Evolutionary conservation across 148 eudicot species (phyloP), one percentile per base, ranked within the genome.

Genomic region (Suaeda aralocaspica): DNA sequence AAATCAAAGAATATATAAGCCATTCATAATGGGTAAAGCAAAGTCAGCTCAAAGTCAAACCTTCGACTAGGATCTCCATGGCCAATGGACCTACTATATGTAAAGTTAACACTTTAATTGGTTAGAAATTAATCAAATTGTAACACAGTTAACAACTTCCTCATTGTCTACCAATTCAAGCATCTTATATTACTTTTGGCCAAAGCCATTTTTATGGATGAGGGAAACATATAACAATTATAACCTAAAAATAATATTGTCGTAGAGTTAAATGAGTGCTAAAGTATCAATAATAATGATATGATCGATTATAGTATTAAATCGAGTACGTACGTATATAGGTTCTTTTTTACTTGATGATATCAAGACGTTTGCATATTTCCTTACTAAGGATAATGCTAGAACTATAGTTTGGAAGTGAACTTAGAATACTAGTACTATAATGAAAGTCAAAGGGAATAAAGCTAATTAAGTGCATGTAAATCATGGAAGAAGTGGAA

Each of bases 41-140:
- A 50, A 51, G 74, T 75, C 78, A 69, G 73, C 74, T 69, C 73
- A 76, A 69, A 76, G 74, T 76, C 78, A 69, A 69, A 9, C 33
- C 34, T 61, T 59, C 69, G 3, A 59, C 30, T 53, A 76, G 31
- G 67, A 62, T 55, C 16, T 60, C 58, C 73, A 41, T 21, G n/a
- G 25, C 49, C 33, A 9, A 58, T 36, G 6, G 22, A 14, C 48
- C 56, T 15, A 58, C 55, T 30, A n/a, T n/a, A 28, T 9, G 19
- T 55, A 44, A 72, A 72, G 68, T 51, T 63, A 26, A 36, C 9
- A 49, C 70, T 29, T 16, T 64, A 14, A 64, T 64, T 66, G 25
- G 36, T 29, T 48, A 15, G 2, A 66, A 16, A 11, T 48, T n/a
- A n/a, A n/a, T n/a, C n/a, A n/a, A n/a, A n/a, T n/a, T n/a, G n/a